Evolutionary conservation across 768 basidiomycete species (phyloP).

Genomic region (Boletus fagicola): DNA sequence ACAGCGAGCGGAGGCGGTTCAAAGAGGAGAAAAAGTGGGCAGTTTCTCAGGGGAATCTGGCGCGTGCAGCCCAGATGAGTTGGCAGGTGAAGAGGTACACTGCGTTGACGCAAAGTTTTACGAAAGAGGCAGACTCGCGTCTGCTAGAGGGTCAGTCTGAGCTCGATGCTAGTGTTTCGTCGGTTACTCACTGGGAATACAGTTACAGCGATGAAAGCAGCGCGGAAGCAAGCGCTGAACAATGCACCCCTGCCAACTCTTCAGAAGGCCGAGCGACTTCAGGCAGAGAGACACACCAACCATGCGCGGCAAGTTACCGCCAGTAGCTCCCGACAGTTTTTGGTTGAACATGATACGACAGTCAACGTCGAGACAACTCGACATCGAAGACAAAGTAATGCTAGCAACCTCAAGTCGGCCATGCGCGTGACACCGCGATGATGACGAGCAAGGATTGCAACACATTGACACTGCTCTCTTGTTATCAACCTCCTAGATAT

Average conservation of each 20-base stretch:
- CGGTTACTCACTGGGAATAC: conserved; percentile 6
- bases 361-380: conserved; percentile 29
- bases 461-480: conserved; percentile 1
- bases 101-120: conserved; percentile 76
- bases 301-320: conserved; percentile 22
- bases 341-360: conserved; percentile 31
- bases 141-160: conserved; percentile 54
- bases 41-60: conserved; percentile 68
- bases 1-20: conserved; percentile 77
- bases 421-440: conserved; percentile 36
- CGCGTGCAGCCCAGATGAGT: conserved; percentile 74
- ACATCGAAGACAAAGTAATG: conserved; percentile 31
- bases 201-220: conserved; percentile 30
- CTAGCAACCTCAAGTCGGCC: conserved; percentile 37
- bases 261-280: conserved; percentile 26
- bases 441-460: conserved; percentile 1
- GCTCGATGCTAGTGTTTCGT: neutral
- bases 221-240: conserved; percentile 18
- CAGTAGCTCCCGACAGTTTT: conserved; percentile 23
- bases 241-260: conserved; percentile 14
- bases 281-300: conserved; percentile 29
- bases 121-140: conserved; percentile 71
- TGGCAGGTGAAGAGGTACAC: conserved; percentile 84
- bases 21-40: conserved; percentile 91
- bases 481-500: conserved; percentile 2